phyloP scores from a whole-genome alignment of 164 flowering plant genomes.

The Annona cherimola region DNA sequence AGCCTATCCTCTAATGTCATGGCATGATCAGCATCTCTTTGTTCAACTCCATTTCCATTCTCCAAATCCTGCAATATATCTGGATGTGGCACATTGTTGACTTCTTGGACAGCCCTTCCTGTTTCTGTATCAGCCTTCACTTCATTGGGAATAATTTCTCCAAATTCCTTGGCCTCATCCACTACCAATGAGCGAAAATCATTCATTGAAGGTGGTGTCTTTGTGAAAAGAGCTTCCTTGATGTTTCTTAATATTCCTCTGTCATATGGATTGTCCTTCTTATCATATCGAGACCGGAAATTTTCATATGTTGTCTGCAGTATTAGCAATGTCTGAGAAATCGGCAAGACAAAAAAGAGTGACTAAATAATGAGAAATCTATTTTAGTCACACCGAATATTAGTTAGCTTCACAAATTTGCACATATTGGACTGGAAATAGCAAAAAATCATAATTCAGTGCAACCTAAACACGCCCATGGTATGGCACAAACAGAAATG shows the following conservation, averaged over 20 bases:
- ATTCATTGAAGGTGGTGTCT: conserved; percentile 55
- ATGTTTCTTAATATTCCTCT: conserved; percentile 52
- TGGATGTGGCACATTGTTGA: conserved; percentile 39
- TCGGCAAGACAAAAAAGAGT: neutral
- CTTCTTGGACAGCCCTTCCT: conserved; percentile 36
- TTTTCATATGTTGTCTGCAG: conserved; percentile 92
- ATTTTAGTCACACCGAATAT: too few relatives aligned
- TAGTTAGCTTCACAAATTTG: too few relatives aligned
- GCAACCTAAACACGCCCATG: too few relatives aligned
- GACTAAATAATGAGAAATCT: too few relatives aligned
- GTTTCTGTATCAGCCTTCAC: conserved; percentile 51
- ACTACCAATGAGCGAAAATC: conserved; percentile 49
- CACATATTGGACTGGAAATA: too few relatives aligned
- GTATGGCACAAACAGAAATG: too few relatives aligned
- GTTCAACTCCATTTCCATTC: conserved; percentile 31
- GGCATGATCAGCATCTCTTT: conserved; percentile 10
- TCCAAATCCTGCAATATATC: conserved; percentile 54
- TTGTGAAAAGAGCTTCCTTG: conserved; percentile 43
- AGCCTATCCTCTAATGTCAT: conserved; percentile 8
- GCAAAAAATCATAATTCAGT: too few relatives aligned
- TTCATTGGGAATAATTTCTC: conserved; percentile 21
- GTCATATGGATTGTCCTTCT: conserved; percentile 71
- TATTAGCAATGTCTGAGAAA: neutral
- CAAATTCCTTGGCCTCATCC: conserved; percentile 29
- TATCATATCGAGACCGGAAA: conserved; percentile 87